phyloP scores from a whole-genome alignment of 2,329 filamentous ascomycete genomes.

The Cephalotrichum gorgonifer region DNA sequence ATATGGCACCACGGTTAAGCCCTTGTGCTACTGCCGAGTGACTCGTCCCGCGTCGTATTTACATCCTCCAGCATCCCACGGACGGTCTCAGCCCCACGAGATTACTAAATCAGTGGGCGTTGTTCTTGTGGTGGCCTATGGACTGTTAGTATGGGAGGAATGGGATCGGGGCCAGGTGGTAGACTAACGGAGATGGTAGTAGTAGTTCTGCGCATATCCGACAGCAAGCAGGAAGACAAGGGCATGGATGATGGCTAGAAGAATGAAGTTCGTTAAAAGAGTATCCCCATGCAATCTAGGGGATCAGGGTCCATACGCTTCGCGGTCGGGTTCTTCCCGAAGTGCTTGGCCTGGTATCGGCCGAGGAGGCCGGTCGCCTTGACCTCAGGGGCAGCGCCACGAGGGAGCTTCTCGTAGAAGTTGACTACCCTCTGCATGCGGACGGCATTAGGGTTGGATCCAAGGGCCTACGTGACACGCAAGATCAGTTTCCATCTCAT shows the following conservation, averaged over 20 bases:
- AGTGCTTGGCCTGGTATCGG: slow-evolving; percentile 85
- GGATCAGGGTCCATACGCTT: slow-evolving; percentile 57
- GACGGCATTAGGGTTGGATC: slow-evolving; percentile 86
- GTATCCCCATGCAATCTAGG: slow-evolving; percentile 14
- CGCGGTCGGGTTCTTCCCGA: slow-evolving; percentile 83
- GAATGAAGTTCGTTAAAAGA: slow-evolving; percentile 10
- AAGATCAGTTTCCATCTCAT: slow-evolving; percentile 3
- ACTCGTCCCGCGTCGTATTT: slow-evolving; percentile 7
- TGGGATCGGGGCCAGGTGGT: not conserved
- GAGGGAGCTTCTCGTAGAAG: slow-evolving; percentile 98
- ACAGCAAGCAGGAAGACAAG: slow-evolving; percentile 68
- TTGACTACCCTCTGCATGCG: slow-evolving; percentile 96
- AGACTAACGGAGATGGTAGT: slow-evolving; percentile 97
- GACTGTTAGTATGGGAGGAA: slow-evolving; percentile 13
- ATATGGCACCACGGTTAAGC: not conserved
- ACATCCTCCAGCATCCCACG: slow-evolving; percentile 8
- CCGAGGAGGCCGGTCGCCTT: slow-evolving; percentile 75
- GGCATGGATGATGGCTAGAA: slow-evolving; percentile 73
- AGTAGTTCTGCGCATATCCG: slow-evolving; percentile 97
- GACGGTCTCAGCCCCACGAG: not conserved
- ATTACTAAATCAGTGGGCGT: slow-evolving; percentile 68
- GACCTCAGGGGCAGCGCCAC: slow-evolving; percentile 74
- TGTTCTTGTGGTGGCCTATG: slow-evolving; percentile 99
- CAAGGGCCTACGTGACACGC: slow-evolving; percentile 62
- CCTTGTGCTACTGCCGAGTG: not conserved